Evolutionary conservation across 345 rosid genomes (phyloP), one percentile per base, ranked within the genome.

Genomic region (Hypericum androsaemum): DNA sequence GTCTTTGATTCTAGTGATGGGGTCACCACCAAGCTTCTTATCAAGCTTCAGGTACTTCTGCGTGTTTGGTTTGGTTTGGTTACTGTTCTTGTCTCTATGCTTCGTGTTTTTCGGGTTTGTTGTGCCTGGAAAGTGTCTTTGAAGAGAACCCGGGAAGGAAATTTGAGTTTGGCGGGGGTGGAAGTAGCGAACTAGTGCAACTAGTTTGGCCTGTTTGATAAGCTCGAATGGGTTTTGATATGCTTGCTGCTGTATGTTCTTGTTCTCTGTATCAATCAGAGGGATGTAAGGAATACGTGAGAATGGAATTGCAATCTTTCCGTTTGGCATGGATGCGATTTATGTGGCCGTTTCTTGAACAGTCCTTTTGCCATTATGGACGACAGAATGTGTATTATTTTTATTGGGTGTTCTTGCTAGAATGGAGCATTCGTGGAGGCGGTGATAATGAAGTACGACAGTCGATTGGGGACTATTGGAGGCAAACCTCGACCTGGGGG

Each of bases 401-500:
- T 11, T 32, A 59, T 13, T 6, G 54, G 7, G 44, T 37, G 10
- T 53, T 49, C 5, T 53, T 35, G n/a, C 43, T 64, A 90, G 99
- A 85, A 70, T 66, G 87, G 86, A 58, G 84, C 85, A 59, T 81
- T 74, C 57, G 88, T 92, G 74, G 94, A 92, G 70, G 89, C 97
- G 56, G 99, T 92, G 67, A 76, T 92, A 40, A 92, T 92, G 97
- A 66, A 82, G 68, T 92, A 92, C 10, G 94, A 92, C 60, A 80
- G 79, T 14, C 83, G 95, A 6, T 70, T 92, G 50, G 99, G 99
- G 50, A 81, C 74, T 64, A 85, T 81, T 59, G 72, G 77, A 50
- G 99, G 95, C 53, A 80, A 88, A 55, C 86, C 90, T 39, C 94
- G 97, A 16, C 82, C 86, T 8, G 97, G 94, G 12, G 94, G 95